A percentile compares a stretch with the other conserved stretches of the same genome.
Conservation (phyloP, 2,329 filamentous ascomycete species). For the Clonostachys solani region DNA sequence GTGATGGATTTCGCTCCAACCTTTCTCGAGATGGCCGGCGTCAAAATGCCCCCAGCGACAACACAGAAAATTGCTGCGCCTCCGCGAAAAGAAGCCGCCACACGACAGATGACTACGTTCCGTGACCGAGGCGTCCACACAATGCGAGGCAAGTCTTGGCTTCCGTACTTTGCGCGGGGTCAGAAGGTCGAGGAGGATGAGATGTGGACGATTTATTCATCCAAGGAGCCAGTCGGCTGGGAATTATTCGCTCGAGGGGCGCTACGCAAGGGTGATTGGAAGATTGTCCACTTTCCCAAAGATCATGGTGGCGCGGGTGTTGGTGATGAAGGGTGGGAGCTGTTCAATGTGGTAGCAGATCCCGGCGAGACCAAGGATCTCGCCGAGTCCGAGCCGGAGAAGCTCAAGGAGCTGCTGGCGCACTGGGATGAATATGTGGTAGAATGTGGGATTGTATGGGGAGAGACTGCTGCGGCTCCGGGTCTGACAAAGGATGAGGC, state of each 20-base stretch:
- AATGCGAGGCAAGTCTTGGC: conserved; percentile 45
- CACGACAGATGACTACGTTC: conserved; percentile 14
- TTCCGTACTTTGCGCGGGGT: conserved; percentile 24
- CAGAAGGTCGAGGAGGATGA: conserved; percentile 38
- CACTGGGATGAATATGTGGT: neutral
- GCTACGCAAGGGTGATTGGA: conserved; percentile 51
- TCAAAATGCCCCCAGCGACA: conserved; percentile 28
- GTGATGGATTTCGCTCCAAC: conserved; percentile 46
- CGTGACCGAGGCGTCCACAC: conserved; percentile 41
- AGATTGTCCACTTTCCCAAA: conserved; percentile 52
- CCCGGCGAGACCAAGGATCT: conserved; percentile 35
- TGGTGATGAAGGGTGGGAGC: conserved; percentile 38
- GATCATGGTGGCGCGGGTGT: conserved; percentile 34
- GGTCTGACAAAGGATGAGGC: neutral
- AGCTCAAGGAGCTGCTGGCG: neutral
- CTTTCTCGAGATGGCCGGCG: conserved; percentile 38
- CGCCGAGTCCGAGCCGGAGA: neutral
- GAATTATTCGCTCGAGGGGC: conserved; percentile 48
- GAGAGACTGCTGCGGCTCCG: neutral
- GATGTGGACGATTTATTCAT: conserved; percentile 15
- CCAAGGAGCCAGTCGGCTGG: conserved; percentile 48
- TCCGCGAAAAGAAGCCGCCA: no score
- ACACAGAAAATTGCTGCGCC: conserved; percentile 11
- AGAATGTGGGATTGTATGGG: neutral
- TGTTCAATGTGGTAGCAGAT: conserved; percentile 48